Conservation (phyloP, 2,329 filamentous ascomycete genomes). For the Botrytis galanthina region DNA sequence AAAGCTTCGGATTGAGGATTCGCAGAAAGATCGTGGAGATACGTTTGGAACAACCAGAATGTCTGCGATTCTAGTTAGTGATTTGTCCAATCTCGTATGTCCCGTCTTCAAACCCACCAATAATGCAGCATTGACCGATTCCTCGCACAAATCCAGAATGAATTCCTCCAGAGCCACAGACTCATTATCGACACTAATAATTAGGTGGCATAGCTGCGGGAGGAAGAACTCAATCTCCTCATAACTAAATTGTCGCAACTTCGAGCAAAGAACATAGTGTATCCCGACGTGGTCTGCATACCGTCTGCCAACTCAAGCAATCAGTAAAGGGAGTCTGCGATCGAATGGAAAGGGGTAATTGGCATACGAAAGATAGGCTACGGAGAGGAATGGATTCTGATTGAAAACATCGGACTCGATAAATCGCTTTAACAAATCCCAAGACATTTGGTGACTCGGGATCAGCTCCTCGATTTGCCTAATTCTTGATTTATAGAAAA, state of each 20-base stretch:
- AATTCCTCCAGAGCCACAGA: constrained; percentile 90
- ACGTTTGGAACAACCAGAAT: constrained; percentile 88
- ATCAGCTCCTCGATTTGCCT: constrained; percentile 18
- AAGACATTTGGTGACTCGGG: constrained; percentile 56
- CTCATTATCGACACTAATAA: constrained; percentile 86
- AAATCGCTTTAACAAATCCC: constrained; percentile 86
- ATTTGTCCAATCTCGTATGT: constrained; percentile 3
- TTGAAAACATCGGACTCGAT: constrained; percentile 94
- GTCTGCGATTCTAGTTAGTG: constrained; percentile 53
- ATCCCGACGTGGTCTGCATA: constrained; percentile 89
- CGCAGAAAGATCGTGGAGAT: constrained; percentile 73
- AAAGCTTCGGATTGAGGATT: constrained; percentile 76
- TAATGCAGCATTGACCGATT: constrained; percentile 80
- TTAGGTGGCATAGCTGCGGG: constrained; percentile 81
- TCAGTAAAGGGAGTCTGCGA: constrained; percentile 19
- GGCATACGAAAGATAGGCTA: constrained; percentile 78
- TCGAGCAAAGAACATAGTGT: constrained; percentile 84
- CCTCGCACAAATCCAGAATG: constrained; percentile 79
- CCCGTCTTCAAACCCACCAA: constrained; percentile 55
- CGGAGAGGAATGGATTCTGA: constrained; percentile 82
- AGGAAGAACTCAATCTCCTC: constrained; percentile 93
- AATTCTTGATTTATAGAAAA: constrained; percentile 20
- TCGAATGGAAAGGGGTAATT: constrained; percentile 21
- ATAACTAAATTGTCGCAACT: constrained; percentile 84
- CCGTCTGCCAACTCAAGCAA: constrained; percentile 53